A percentile compares a stretch with the other conserved stretches of the same genome.
These are phyloP conservation scores for Tephrocybe sp. DNA, from an alignment of 768 basidiomycete species.

Conservation along the genomic window DNA sequence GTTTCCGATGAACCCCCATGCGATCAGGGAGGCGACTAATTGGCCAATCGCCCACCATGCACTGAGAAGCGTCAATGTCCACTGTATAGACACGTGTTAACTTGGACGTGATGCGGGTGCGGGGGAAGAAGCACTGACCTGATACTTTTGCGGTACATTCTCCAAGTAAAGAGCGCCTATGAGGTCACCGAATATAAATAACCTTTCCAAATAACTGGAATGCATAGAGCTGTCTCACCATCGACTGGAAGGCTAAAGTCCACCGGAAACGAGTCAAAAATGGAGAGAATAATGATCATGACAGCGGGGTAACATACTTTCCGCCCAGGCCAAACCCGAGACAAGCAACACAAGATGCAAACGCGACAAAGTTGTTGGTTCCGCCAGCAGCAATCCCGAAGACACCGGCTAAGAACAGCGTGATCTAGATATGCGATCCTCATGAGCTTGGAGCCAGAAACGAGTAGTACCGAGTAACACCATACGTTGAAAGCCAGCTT, in stretches of 20 bases:
- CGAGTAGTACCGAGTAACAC: background rate
- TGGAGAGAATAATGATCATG: no score
- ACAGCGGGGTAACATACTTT: slow-evolving; percentile 43
- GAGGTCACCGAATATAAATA: background rate
- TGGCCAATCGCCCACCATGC: slow-evolving; percentile 53
- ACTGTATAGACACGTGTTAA: slow-evolving; percentile 36
- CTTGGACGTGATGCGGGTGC: no score
- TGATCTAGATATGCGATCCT: slow-evolving; percentile 17
- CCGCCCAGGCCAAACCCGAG: slow-evolving; percentile 51
- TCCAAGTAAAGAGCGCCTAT: slow-evolving; percentile 43
- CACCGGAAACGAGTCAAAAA: slow-evolving; percentile 17
- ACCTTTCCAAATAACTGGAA: background rate
- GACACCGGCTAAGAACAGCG: slow-evolving; percentile 35
- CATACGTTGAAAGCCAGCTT: slow-evolving; percentile 41
- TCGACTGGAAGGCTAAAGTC: slow-evolving; percentile 41
- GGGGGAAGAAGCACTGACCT: slow-evolving; percentile 24
- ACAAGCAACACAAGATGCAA: slow-evolving; percentile 44
- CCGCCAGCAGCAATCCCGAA: slow-evolving; percentile 52
- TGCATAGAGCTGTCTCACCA: slow-evolving; percentile 25
- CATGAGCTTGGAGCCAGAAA: background rate
- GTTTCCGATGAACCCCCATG: slow-evolving; percentile 55
- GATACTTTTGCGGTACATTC: slow-evolving; percentile 41
- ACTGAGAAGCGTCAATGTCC: slow-evolving; percentile 54
- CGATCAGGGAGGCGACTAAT: slow-evolving; percentile 47
- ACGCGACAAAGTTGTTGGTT: slow-evolving; percentile 42